A percentile compares a stretch with the other conserved stretches of the same genome.
Conservation (phyloP, 164 flowering plant genomes). For the Annona cherimola region DNA sequence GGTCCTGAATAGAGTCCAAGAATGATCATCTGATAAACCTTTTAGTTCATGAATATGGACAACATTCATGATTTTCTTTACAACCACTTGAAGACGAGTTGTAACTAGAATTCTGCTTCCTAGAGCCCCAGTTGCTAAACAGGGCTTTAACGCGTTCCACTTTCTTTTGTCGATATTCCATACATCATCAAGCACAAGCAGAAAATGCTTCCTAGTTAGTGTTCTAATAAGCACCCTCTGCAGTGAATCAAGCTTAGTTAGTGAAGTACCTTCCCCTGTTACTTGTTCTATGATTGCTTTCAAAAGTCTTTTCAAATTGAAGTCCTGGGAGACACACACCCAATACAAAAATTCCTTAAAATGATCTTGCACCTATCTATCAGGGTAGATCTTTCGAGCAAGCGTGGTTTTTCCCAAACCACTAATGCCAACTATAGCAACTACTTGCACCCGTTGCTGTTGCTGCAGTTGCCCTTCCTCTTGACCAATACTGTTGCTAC, state of each 20-base stretch:
- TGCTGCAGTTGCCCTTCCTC: no score
- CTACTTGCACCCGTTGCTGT: no score
- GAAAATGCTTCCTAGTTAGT: neutral
- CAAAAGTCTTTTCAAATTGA: neutral
- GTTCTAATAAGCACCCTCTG: neutral
- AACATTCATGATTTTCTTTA: neutral
- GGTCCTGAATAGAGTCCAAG: slow-evolving; percentile 2
- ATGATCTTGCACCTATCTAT: slow-evolving; percentile 1
- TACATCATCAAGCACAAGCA: slow-evolving; percentile 9
- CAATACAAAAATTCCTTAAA: neutral
- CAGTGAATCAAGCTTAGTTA: neutral
- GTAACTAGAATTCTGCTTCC: slow-evolving; percentile 16
- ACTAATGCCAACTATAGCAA: neutral
- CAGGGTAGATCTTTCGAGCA: neutral
- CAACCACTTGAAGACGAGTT: neutral
- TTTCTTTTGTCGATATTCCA: slow-evolving; percentile 1
- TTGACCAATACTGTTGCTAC: no score
- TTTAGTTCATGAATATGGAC: neutral
- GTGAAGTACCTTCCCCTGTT: neutral
- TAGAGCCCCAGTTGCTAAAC: neutral
- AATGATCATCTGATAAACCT: neutral
- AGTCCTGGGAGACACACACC: slow-evolving; percentile 8
- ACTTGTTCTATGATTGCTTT: neutral
- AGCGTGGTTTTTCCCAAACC: slow-evolving; percentile 5
- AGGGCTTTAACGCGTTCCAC: neutral